Percentiles rank a stretch among this genome's conserved stretches.
Conservation (phyloP, 2,329 filamentous ascomycete species). For the Boeremia exigua region DNA sequence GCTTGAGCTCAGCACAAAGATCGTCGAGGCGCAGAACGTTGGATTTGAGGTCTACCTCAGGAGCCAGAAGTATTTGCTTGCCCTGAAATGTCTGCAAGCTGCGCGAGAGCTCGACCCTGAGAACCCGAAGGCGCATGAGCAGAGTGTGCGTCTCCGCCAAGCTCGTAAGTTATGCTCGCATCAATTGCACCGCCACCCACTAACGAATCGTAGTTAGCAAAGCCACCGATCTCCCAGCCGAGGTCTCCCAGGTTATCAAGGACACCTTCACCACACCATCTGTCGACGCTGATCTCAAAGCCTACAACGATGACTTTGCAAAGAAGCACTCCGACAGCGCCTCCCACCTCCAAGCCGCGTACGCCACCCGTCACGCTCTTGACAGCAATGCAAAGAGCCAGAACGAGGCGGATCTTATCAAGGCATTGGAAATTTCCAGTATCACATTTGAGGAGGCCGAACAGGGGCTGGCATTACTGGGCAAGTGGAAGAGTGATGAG, state of each 20-base stretch:
- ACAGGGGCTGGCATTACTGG: conserved; percentile 59
- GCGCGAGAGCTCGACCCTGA: conserved; percentile 71
- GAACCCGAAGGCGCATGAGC: conserved; percentile 76
- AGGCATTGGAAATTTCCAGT: conserved; percentile 60
- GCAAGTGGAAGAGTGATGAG: conserved; percentile 58
- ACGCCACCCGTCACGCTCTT: conserved; percentile 65
- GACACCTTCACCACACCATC: conserved; percentile 68
- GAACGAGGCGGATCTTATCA: conserved; percentile 68
- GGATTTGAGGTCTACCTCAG: conserved; percentile 91
- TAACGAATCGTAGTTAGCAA: conserved; percentile 32
- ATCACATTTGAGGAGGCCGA: conserved; percentile 63
- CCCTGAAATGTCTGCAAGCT: conserved; percentile 82
- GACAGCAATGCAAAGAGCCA: conserved; percentile 62
- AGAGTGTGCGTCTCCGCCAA: conserved; percentile 72
- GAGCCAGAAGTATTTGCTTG: conserved; percentile 83
- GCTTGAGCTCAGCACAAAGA: conserved; percentile 81
- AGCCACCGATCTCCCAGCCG: conserved; percentile 62
- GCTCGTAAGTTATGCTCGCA: conserved; percentile 48
- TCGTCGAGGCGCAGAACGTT: conserved; percentile 79
- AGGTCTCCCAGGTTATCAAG: conserved; percentile 73
- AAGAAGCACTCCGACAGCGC: conserved; percentile 67
- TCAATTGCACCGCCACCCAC: background rate
- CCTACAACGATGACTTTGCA: conserved; percentile 72
- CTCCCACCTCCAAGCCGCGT: conserved; percentile 67
- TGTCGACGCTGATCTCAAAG: conserved; percentile 62